These are phyloP conservation scores for Thymus mandschuricus DNA, from an alignment of 257 asterid genomes.

Conservation along the genomic window DNA sequence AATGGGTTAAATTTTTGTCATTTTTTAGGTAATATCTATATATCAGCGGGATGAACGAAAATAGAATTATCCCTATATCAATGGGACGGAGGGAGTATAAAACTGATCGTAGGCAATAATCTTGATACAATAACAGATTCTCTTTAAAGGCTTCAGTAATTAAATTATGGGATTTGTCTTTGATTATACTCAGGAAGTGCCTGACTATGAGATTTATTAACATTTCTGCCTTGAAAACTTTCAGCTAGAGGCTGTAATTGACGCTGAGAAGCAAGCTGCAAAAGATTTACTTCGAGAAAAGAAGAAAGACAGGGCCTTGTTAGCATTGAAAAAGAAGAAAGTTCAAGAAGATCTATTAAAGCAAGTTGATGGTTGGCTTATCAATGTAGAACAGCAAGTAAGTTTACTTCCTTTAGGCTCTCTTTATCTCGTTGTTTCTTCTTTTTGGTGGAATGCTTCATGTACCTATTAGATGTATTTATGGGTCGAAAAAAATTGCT, in stretches of 20 bases:
- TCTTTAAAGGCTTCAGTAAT: background rate
- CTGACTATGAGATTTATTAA: background rate
- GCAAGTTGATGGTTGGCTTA: constrained; percentile 90
- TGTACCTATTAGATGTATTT: constrained; percentile 6
- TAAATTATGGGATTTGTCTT: background rate
- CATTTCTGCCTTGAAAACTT: constrained; percentile 32
- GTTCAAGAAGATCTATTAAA: constrained; percentile 84
- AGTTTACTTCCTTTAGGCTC: constrained; percentile 34
- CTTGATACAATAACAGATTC: background rate
- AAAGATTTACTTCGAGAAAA: constrained; percentile 81
- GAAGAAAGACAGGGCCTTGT: constrained; percentile 86
- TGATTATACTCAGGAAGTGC: background rate
- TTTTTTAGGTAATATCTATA: too few relatives aligned
- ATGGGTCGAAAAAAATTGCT: constrained; percentile 24
- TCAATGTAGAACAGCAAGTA: constrained; percentile 95
- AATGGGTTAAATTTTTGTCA: too few relatives aligned
- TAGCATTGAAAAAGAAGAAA: constrained; percentile 81
- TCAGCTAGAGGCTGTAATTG: constrained; percentile 82
- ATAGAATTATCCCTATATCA: too few relatives aligned
- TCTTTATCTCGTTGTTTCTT: background rate
- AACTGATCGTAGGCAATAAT: background rate
- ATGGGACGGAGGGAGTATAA: background rate
- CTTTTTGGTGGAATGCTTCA: background rate
- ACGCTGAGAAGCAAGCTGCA: constrained; percentile 94
- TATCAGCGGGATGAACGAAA: too few relatives aligned